Percentiles rank a stretch among this genome's conserved stretches.
These are phyloP conservation scores for Backusella psychrophila DNA, from an alignment of 192 early-diverging fungal species.

Conservation along the genomic window DNA sequence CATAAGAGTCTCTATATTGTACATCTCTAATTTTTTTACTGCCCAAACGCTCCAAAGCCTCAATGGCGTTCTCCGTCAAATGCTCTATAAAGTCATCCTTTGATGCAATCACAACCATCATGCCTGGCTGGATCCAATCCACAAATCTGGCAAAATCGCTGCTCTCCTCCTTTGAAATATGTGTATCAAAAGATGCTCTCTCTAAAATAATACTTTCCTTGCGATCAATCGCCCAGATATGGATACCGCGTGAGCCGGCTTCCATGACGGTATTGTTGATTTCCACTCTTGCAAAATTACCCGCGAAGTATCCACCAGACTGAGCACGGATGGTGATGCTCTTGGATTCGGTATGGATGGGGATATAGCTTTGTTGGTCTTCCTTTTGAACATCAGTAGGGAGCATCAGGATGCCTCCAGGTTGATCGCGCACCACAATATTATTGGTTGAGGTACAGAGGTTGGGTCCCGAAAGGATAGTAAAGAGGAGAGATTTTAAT, in stretches of 20 bases:
- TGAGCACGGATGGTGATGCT: constrained; percentile 50
- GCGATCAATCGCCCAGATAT: constrained; percentile 69
- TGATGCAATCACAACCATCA: constrained; percentile 58
- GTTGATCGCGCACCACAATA: constrained; percentile 37
- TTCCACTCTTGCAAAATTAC: constrained; percentile 67
- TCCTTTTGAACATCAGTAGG: not conserved
- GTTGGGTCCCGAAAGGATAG: constrained; percentile 62
- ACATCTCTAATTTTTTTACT: constrained; percentile 51
- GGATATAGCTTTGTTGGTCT: not conserved
- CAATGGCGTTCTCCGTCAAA: constrained; percentile 53
- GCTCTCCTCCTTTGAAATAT: constrained; percentile 54
- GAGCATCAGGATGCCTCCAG: constrained; percentile 25
- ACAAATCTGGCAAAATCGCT: constrained; percentile 67
- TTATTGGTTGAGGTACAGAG: constrained; percentile 40
- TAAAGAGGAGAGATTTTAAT: constrained; percentile 66
- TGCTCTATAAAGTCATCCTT: constrained; percentile 72
- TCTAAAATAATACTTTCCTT: constrained; percentile 64
- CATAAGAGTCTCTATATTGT: constrained; percentile 76
- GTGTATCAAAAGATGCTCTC: constrained; percentile 68
- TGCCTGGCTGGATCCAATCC: constrained; percentile 60
- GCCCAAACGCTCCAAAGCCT: constrained; percentile 64
- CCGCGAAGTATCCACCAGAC: constrained; percentile 67
- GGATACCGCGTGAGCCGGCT: constrained; percentile 64
- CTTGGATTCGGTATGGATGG: constrained; percentile 38
- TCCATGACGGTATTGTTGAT: constrained; percentile 50